Conservation (phyloP, 108 stramenopile species). For the Conticribra weissflogii region DNA sequence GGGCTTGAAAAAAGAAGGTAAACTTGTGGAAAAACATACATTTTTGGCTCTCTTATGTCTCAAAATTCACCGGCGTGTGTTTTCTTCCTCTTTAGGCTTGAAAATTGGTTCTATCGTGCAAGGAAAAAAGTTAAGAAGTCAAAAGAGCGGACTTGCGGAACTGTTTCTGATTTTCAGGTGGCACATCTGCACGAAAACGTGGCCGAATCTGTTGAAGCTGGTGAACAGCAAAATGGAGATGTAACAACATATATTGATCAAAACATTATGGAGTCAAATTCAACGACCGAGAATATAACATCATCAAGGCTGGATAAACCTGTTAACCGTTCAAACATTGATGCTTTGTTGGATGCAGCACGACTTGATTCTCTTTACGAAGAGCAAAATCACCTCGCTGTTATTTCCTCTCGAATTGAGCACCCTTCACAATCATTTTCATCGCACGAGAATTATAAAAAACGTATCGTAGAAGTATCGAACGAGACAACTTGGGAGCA, state of each 20-base stretch:
- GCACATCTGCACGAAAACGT: too few species aligned
- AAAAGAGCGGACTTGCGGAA: background rate
- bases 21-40: too few species aligned
- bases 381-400: background rate
- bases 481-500: too few species aligned
- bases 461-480: background rate
- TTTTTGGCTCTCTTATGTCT: too few species aligned
- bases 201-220: too few species aligned
- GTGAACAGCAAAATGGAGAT: too few species aligned
- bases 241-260: too few species aligned
- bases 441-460: background rate
- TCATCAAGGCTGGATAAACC: background rate
- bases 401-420: background rate
- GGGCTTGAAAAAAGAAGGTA: background rate
- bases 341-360: background rate
- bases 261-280: background rate
- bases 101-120: slow-evolving; percentile 17
- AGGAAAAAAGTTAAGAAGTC: slow-evolving; percentile 6
- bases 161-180: too few species aligned
- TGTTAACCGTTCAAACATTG: background rate
- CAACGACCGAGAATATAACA: background rate
- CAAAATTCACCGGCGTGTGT: too few species aligned
- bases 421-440: background rate
- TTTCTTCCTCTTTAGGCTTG: too few species aligned
- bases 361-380: background rate